Conservation (phyloP, 768 basidiomycete species). For the Mycena chlorophos region DNA sequence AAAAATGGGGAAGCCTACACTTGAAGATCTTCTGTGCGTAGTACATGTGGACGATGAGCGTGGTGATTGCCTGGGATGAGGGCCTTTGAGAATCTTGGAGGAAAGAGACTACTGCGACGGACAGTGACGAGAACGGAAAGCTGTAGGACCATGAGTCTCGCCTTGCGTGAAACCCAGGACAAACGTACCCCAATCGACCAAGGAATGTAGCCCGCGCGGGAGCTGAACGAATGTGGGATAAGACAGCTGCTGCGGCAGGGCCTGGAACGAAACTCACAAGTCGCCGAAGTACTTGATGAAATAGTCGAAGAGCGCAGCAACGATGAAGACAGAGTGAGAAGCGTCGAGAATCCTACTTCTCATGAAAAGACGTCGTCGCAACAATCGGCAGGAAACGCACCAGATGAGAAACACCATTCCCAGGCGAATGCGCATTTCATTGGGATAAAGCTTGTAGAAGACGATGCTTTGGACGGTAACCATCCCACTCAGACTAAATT, state of each 20-base stretch:
- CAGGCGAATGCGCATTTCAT: not conserved
- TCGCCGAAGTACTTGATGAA: slow-evolving; percentile 26
- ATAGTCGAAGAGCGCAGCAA: slow-evolving; percentile 24
- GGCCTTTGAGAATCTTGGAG: not conserved
- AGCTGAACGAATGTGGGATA: not conserved
- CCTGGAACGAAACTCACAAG: slow-evolving; percentile 8
- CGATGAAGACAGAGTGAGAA: slow-evolving; percentile 23
- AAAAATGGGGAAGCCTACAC: slow-evolving; percentile 9
- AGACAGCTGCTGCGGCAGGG: not conserved
- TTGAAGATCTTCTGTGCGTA: slow-evolving; percentile 15
- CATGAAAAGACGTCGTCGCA: not conserved
- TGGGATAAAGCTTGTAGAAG: not conserved
- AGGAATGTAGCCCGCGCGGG: not conserved
- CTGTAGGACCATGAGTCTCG: not conserved
- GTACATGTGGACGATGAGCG: slow-evolving; percentile 28
- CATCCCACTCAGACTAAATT: not conserved
- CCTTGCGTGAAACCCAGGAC: not conserved
- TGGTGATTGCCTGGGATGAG: slow-evolving; percentile 26
- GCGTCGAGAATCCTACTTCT: slow-evolving; percentile 23
- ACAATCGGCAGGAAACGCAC: not conserved
- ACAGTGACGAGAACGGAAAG: slow-evolving; percentile 16
- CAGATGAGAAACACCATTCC: not conserved
- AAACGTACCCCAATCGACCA: slow-evolving; percentile 16
- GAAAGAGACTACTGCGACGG: not conserved
- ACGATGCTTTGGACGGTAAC: not conserved